phyloP scores from a whole-genome alignment of 1,139 yeast genomes.

The Taphrina confusa region DNA sequence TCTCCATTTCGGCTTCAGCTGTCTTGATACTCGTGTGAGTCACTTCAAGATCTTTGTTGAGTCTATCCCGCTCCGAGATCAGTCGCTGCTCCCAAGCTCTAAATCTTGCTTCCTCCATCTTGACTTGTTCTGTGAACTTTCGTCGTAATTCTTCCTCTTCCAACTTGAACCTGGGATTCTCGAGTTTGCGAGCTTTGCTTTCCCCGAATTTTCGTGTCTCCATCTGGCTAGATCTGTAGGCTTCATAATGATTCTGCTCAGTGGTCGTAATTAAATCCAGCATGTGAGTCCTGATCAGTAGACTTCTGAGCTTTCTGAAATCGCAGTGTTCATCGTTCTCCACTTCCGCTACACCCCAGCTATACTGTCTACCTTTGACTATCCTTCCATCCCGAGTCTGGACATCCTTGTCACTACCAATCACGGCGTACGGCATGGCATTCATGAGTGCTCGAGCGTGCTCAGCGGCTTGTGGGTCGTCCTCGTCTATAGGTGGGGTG shows the following conservation, averaged over 20 bases:
- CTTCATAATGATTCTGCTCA: conserved; percentile 89
- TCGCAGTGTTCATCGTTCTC: conserved; percentile 96
- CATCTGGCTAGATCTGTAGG: conserved; percentile 79
- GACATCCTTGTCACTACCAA: conserved; percentile 86
- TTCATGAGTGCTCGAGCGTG: conserved; percentile 38
- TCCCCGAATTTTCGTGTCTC: conserved; percentile 60
- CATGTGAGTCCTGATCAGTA: conserved; percentile 88
- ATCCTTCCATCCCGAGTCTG: conserved; percentile 72
- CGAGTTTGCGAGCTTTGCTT: conserved; percentile 50
- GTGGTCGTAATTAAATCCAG: conserved; percentile 84
- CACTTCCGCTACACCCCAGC: conserved; percentile 97
- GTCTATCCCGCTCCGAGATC: conserved; percentile 88
- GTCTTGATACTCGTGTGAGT: conserved; percentile 54
- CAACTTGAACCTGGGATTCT: conserved; percentile 91
- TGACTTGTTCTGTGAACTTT: conserved; percentile 96
- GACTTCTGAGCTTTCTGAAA: conserved; percentile 84
- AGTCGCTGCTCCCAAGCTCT: conserved; percentile 98
- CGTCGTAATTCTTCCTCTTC: conserved; percentile 93
- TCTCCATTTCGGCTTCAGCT: conserved; percentile 31
- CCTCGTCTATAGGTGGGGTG: conserved; percentile 64
- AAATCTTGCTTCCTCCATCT: conserved; percentile 94
- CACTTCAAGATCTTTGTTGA: conserved; percentile 90
- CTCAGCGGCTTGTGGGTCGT: conserved; percentile 40
- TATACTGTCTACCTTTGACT: conserved; percentile 88
- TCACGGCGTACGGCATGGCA: conserved; percentile 89